Percentiles rank a stretch among this genome's conserved stretches.
Conservation (phyloP, 495 filamentous ascomycete genomes). For the Podospora didyma region DNA sequence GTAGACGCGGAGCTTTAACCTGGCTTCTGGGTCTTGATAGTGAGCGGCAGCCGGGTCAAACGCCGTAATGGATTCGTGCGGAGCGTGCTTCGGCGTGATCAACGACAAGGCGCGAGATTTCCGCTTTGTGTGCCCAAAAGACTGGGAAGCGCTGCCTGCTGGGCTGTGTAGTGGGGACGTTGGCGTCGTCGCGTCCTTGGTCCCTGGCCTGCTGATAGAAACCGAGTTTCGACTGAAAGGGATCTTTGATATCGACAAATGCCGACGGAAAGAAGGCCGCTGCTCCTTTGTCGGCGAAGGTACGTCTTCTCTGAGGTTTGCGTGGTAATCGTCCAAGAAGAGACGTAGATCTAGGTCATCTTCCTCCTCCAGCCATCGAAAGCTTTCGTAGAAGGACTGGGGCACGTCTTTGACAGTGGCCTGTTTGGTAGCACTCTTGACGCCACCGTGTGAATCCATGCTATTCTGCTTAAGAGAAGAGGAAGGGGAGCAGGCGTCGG, state of each 20-base stretch:
- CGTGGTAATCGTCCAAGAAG: constrained; percentile 51
- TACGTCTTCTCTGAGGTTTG: constrained; percentile 40
- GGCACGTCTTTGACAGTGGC: constrained; percentile 36
- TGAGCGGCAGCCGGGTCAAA: constrained; percentile 74
- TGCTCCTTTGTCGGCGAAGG: constrained; percentile 35
- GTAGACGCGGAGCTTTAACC: constrained; percentile 82
- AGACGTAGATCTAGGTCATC: constrained; percentile 69
- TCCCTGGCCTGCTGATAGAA: constrained; percentile 39
- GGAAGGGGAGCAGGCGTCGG: constrained; percentile 23
- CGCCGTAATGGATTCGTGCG: constrained; percentile 46
- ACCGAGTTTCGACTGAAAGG: constrained; percentile 50
- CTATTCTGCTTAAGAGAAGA: constrained; percentile 26
- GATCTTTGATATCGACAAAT: constrained; percentile 50
- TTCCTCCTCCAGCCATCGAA: constrained; percentile 78
- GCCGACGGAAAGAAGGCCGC: constrained; percentile 48
- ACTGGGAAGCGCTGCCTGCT: constrained; percentile 18
- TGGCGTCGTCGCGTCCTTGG: constrained; percentile 33
- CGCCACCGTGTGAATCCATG: constrained; percentile 32
- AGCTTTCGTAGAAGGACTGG: constrained; percentile 58
- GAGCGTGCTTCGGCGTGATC: constrained; percentile 43
- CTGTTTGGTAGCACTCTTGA: constrained; percentile 30
- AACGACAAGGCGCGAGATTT: constrained; percentile 48
- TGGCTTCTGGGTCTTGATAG: constrained; percentile 87
- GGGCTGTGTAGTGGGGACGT: constrained; percentile 33
- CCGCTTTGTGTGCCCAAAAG: constrained; percentile 33